Evolutionary conservation across 371 early-diverging fungal species (phyloP).

Genomic region (Dentiscutata heterogama): DNA sequence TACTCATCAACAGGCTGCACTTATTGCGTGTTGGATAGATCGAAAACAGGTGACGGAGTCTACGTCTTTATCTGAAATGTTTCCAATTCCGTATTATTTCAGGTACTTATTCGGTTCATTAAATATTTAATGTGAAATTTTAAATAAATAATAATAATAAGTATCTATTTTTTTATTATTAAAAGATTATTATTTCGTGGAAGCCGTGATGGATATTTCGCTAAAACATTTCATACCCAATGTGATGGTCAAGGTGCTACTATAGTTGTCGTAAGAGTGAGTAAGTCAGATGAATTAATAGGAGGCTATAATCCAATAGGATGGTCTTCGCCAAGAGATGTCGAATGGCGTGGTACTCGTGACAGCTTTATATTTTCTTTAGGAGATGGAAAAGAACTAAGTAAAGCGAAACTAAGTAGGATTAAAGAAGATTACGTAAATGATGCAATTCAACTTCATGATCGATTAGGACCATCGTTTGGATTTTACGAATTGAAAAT

Average conservation of each 20-base stretch:
- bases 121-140: background rate
- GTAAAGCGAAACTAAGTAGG: slow-evolving; percentile 19
- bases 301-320: slow-evolving; percentile 46
- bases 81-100: slow-evolving; percentile 38
- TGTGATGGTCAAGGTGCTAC: slow-evolving; percentile 43
- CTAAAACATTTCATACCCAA: slow-evolving; percentile 40
- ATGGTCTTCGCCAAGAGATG: slow-evolving; percentile 40
- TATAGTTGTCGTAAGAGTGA: slow-evolving; percentile 40
- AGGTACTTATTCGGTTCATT: slow-evolving; percentile 1
- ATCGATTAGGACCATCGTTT: slow-evolving; percentile 44
- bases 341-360: slow-evolving; percentile 41
- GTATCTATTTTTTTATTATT: background rate
- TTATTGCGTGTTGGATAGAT: slow-evolving; percentile 44
- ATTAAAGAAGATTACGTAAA: slow-evolving; percentile 27
- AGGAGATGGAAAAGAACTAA: background rate
- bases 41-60: slow-evolving; percentile 8
- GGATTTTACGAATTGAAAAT: slow-evolving; percentile 46
- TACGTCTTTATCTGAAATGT: background rate
- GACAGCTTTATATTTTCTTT: slow-evolving; percentile 45
- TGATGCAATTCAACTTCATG: slow-evolving; percentile 42
- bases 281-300: slow-evolving; percentile 29
- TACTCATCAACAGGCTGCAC: slow-evolving; percentile 37
- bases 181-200: slow-evolving; percentile 40
- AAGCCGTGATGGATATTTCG: slow-evolving; percentile 44
- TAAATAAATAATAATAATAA: background rate